Evolutionary conservation across 352 stramenopile species (phyloP).

Genomic region (Salisapilia sapeloensis): DNA sequence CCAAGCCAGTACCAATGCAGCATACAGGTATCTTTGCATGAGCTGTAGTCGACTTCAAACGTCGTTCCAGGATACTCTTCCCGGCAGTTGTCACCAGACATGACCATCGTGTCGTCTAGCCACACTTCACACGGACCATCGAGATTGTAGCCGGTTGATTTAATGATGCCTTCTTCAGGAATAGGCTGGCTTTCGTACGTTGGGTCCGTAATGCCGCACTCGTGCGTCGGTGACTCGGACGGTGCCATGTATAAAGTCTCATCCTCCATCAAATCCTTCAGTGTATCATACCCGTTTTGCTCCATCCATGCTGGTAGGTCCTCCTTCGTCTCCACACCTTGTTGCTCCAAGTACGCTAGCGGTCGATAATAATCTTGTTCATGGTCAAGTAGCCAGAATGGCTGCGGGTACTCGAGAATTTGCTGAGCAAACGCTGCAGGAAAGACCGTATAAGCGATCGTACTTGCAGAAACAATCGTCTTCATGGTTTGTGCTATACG

Average conservation of each 20-base stretch:
- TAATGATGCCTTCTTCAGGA: conserved; percentile 14
- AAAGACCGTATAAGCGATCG: too few species aligned
- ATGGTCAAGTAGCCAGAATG: conserved; percentile 38
- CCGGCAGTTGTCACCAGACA: conserved; percentile 17
- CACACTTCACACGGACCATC: conserved; percentile 25
- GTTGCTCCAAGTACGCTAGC: conserved; percentile 25
- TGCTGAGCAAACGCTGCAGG: too few species aligned
- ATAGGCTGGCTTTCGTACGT: conserved; percentile 19
- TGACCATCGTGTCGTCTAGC: conserved; percentile 18
- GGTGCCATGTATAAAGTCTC: conserved; percentile 14
- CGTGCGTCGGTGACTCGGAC: too few species aligned
- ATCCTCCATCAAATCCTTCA: conserved; percentile 21
- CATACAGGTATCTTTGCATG: conserved; percentile 15
- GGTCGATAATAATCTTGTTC: conserved; percentile 6
- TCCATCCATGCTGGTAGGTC: conserved; percentile 20
- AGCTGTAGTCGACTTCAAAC: conserved; percentile 16
- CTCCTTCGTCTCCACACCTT: conserved; percentile 16
- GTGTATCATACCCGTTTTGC: conserved; percentile 17
- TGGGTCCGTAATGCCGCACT: conserved; percentile 5
- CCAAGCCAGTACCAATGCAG: conserved; percentile 27
- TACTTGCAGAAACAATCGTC: too few species aligned
- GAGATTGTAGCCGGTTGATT: conserved; percentile 25
- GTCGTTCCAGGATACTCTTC: conserved; percentile 11
- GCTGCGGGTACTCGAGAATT: conserved; percentile 16
- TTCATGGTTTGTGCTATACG: too few species aligned